Percentiles rank a stretch among this genome's conserved stretches.
phyloP scores from a whole-genome alignment of 23 red algal species.

The Gracilariopsis chorda region DNA sequence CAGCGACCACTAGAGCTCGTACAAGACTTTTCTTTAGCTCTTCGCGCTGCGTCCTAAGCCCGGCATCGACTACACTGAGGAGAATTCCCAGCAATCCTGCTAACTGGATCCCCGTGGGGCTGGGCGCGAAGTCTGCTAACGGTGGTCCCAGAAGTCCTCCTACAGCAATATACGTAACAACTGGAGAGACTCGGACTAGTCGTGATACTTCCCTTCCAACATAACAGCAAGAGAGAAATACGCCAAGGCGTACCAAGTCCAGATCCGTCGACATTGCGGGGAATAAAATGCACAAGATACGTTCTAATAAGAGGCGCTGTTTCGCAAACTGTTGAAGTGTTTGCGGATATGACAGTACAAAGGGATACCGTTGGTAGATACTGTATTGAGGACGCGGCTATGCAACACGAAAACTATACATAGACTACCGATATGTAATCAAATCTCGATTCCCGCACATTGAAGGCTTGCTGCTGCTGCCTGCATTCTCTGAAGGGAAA shows the following conservation, averaged over 20 bases:
- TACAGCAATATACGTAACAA: slow-evolving; percentile 18
- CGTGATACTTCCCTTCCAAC: neutral
- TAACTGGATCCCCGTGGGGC: neutral
- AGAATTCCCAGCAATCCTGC: slow-evolving; percentile 58
- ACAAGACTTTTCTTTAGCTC: neutral
- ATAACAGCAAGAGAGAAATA: slow-evolving; percentile 18
- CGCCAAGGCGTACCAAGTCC: slow-evolving; percentile 42
- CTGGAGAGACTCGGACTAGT: slow-evolving; percentile 7
- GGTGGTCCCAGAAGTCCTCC: slow-evolving; percentile 44
- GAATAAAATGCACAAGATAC: too few relatives aligned
- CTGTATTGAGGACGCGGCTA: too few relatives aligned
- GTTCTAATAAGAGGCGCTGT: too few relatives aligned
- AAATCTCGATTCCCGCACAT: too few relatives aligned
- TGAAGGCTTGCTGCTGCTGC: too few relatives aligned
- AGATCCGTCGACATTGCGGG: slow-evolving; percentile 10
- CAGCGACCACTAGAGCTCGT: slow-evolving; percentile 41
- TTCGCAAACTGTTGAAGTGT: too few relatives aligned
- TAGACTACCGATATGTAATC: too few relatives aligned
- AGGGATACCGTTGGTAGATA: too few relatives aligned
- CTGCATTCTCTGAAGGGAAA: too few relatives aligned
- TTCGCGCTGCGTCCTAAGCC: slow-evolving; percentile 24
- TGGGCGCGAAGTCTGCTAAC: slow-evolving; percentile 34
- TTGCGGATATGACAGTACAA: too few relatives aligned
- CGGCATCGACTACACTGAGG: slow-evolving; percentile 35
- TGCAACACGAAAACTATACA: too few relatives aligned